These are phyloP conservation scores for Polytrichum formosum DNA, from an alignment of 225 moss, liverwort and hornwort genomes.

Conservation along the genomic window DNA sequence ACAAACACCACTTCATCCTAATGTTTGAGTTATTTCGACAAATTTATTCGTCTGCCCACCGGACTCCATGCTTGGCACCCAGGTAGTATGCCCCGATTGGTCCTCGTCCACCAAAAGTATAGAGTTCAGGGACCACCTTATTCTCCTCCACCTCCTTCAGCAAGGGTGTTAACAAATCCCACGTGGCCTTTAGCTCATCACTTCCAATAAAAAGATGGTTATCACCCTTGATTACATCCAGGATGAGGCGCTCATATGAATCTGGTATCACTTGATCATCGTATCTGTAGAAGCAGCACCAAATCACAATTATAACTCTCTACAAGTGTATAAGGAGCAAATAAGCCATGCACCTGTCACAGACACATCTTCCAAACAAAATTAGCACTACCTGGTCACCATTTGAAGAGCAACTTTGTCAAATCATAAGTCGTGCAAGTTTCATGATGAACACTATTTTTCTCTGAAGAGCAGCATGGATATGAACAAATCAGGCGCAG, in stretches of 20 bases:
- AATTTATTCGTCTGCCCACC: conserved; percentile 72
- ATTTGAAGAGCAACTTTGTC: no score
- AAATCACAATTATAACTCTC: background rate
- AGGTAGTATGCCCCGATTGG: conserved; percentile 88
- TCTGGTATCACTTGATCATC: conserved; percentile 52
- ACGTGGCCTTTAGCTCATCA: conserved; percentile 75
- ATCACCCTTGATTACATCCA: conserved; percentile 85
- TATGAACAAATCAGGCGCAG: no score
- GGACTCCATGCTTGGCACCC: conserved; percentile 73
- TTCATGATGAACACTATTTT: no score
- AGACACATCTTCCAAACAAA: no score
- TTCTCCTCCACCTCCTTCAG: conserved; percentile 61
- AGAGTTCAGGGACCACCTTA: conserved; percentile 81
- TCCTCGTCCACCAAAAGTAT: conserved; percentile 88
- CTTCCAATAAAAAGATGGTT: conserved; percentile 86
- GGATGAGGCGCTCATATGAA: conserved; percentile 86
- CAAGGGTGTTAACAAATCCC: conserved; percentile 81
- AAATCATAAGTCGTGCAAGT: no score
- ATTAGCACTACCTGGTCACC: no score
- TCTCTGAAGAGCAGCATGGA: no score
- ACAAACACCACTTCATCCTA: no score
- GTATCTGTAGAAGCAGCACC: conserved; percentile 40
- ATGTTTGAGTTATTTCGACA: background rate
- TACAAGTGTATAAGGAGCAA: background rate
- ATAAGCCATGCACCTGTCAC: no score